These are phyloP conservation scores for Auriscalpium microsporum DNA, from an alignment of 768 basidiomycete species.

Conservation along the genomic window DNA sequence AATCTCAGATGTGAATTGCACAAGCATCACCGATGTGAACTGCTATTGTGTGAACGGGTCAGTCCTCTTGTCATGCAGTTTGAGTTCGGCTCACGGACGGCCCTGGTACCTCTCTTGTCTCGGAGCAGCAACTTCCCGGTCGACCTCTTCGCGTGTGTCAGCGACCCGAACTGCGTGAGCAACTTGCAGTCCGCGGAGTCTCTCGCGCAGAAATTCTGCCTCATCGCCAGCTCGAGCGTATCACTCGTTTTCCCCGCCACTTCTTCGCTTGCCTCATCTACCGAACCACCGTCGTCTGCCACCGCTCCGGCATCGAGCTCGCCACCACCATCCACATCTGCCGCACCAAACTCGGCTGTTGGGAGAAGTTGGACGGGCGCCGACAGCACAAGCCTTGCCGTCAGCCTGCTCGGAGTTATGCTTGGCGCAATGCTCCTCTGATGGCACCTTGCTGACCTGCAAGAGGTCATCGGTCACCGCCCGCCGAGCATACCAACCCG, in stretches of 20 bases:
- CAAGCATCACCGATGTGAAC: slow-evolving; percentile 36
- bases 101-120: too few species aligned
- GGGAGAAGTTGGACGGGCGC: background rate
- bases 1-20: slow-evolving; percentile 32
- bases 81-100: too few species aligned
- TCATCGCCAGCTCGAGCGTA: slow-evolving; percentile 27
- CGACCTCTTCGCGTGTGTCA: slow-evolving; percentile 31
- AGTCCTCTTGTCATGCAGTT: slow-evolving; percentile 6
- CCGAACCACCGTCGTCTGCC: background rate
- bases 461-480: too few species aligned
- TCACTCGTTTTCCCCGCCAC: slow-evolving; percentile 30
- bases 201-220: slow-evolving; percentile 42
- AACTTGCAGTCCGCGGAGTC: slow-evolving; percentile 32
- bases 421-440: background rate
- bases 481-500: too few species aligned
- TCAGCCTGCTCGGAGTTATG: background rate
- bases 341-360: background rate
- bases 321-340: background rate
- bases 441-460: background rate
- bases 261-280: slow-evolving; percentile 9
- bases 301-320: background rate
- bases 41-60: slow-evolving; percentile 39
- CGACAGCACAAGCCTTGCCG: background rate
- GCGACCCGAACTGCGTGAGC: slow-evolving; percentile 25
- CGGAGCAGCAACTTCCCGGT: slow-evolving; percentile 25